Conservation (phyloP, 441 rosid genomes). For the Metrosideros polymorpha region DNA sequence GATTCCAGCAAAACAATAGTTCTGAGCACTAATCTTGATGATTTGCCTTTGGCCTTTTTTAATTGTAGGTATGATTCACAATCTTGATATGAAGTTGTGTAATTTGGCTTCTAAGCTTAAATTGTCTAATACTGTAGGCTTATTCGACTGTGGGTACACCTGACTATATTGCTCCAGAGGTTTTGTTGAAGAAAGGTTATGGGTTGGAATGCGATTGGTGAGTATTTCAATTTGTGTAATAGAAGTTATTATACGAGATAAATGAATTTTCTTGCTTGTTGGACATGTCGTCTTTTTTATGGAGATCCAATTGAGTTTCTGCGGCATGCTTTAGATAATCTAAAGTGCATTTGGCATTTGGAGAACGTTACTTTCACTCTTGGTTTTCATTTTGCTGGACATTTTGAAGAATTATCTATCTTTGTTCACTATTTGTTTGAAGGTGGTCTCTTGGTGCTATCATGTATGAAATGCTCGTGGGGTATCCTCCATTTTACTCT, state of each 20-base stretch:
- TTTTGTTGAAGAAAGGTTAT: slow-evolving; percentile 11
- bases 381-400: not conserved
- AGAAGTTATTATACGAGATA: not conserved
- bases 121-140: slow-evolving; percentile 1
- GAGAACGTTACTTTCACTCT: not conserved
- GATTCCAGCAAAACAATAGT: not conserved
- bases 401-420: not conserved
- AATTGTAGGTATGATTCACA: not conserved
- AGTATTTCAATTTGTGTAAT: not conserved
- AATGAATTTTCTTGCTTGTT: not conserved
- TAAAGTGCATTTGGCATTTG: not conserved
- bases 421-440: not conserved
- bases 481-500: slow-evolving; percentile 11
- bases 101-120: not conserved
- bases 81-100: not conserved
- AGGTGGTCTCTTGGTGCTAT: slow-evolving; percentile 16
- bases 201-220: slow-evolving; percentile 13
- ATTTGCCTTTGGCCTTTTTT: not conserved
- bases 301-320: not conserved
- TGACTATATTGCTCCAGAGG: slow-evolving; percentile 15
- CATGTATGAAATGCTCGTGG: slow-evolving; percentile 13
- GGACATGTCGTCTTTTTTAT: not conserved
- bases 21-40: not conserved
- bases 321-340: not conserved
- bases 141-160: slow-evolving; percentile 13